These are phyloP conservation scores for Suillus subalutaceus DNA, from an alignment of 768 basidiomycete species.

Conservation along the genomic window DNA sequence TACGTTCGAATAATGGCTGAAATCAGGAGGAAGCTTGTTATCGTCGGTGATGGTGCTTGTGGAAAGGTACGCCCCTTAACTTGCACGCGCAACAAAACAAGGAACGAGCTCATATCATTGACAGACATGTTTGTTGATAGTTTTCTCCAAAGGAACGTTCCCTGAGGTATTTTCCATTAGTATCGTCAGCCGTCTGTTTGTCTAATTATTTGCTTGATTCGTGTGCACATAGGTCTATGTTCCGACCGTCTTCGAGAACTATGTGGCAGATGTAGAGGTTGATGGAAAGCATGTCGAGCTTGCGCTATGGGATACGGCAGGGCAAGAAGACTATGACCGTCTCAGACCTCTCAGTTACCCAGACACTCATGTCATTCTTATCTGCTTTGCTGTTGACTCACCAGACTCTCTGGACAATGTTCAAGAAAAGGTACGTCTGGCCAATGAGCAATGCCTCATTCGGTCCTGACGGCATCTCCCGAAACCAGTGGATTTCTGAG, in stretches of 20 bases:
- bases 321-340: conserved; percentile 99
- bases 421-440: conserved; percentile 88
- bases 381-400: conserved; percentile 98
- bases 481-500: conserved; percentile 91
- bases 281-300: conserved; percentile 98
- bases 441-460: conserved; percentile 9
- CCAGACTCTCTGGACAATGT: conserved; percentile 99
- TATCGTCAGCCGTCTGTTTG: conserved; percentile 3
- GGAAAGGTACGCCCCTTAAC: conserved; percentile 66
- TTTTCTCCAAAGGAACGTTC: conserved; percentile 96
- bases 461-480: conserved; percentile 13
- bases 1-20: conserved; percentile 76
- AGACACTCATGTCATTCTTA: conserved; percentile 99
- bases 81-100: conserved; percentile 2
- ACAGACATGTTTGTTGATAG: conserved; percentile 91
- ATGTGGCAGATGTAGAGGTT: conserved; percentile 98
- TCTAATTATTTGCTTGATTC: conserved; percentile 1
- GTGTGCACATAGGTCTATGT: conserved; percentile 80
- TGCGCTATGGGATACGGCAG: conserved; percentile 99
- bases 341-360: conserved; percentile 97
- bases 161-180: conserved; percentile 66
- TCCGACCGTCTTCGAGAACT: conserved; percentile 99
- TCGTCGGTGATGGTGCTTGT: conserved; percentile 98
- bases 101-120: conserved; percentile 23
- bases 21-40: conserved; percentile 98